Base-by-base conservation (phyloP, 1,284 basidiomycete genomes). In the Rhodotorula sp. region DNA sequence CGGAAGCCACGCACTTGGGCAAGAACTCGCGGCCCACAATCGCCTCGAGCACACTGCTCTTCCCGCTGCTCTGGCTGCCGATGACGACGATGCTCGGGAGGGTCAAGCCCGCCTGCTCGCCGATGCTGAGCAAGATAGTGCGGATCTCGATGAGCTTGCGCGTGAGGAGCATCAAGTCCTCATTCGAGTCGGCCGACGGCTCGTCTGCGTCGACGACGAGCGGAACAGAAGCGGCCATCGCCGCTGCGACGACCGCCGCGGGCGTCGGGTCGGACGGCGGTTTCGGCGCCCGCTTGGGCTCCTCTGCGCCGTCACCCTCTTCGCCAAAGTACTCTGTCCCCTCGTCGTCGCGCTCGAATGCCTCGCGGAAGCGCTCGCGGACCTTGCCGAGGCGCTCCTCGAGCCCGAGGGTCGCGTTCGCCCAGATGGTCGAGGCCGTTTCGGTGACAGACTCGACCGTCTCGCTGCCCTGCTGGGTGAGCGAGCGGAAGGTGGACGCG, bases 11-110 rank as follows among this genome's bases (percentile, higher is more conserved):
- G 76, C 76, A 96, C 93, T 99, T 99, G 52, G 96, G 97, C 54
- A 99, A 84, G 82, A 99, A 99, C 81, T 99, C 94, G 75, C 97
- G 93, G 0, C 96, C 97, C 34, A 99, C 97, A 75, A 99, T 93
- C 3, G 97, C 91, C 82, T 99, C 96, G 66, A 99, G 84, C 0
- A 99, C 97, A 42, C 92, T 95, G 78, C 93, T 96, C 85, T 99
- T 99, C 8, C 96, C 96, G 7, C 92, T 95, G 81, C 93, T 97
- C 84, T 99, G 96, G 79, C 93, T 96, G 19, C 96, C 96, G 75
- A 99, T 93, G 62, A 99, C 97, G 50, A 99, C 96, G 72, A 99
- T 98, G 75, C 92, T 95, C 0, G 96, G 96, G 19, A 99, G 84
- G 76, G 94, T 96, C 78, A 99, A 86, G 23, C 90, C 88, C 75